These are phyloP conservation scores for Maudiozyma saulgeensis DNA, from an alignment of 805 yeast genomes.

Conservation along the genomic window DNA sequence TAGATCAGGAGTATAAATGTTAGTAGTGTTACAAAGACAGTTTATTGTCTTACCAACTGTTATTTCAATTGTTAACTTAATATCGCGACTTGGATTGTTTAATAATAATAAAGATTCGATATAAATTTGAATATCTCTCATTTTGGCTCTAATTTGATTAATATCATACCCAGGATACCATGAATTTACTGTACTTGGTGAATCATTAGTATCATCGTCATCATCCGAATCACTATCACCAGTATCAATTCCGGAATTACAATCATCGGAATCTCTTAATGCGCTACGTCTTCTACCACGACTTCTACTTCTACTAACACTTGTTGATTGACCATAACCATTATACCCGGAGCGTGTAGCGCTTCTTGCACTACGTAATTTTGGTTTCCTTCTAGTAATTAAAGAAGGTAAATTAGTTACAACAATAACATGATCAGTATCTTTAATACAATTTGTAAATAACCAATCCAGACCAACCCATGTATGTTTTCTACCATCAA, in stretches of 20 bases:
- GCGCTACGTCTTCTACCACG: background rate
- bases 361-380: background rate
- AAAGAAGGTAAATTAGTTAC: conserved; percentile 34
- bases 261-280: background rate
- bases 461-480: conserved; percentile 79
- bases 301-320: background rate
- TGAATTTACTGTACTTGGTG: conserved; percentile 6
- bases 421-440: conserved; percentile 61
- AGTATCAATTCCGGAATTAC: background rate
- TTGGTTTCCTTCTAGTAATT: background rate
- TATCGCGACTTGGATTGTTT: conserved; percentile 8
- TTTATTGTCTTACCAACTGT: conserved; percentile 21
- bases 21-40: conserved; percentile 22
- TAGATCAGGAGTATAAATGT: conserved; percentile 27
- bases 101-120: conserved; percentile 9
- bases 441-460: conserved; percentile 41
- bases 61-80: conserved; percentile 29
- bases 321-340: background rate
- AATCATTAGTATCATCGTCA: background rate
- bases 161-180: conserved; percentile 29
- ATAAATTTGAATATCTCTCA: conserved; percentile 18
- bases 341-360: no score
- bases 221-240: background rate
- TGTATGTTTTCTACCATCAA: conserved; percentile 64
- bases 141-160: conserved; percentile 13